These are phyloP conservation scores for Coemansia sp. DNA, from an alignment of 192 early-diverging fungal species.

Conservation along the genomic window DNA sequence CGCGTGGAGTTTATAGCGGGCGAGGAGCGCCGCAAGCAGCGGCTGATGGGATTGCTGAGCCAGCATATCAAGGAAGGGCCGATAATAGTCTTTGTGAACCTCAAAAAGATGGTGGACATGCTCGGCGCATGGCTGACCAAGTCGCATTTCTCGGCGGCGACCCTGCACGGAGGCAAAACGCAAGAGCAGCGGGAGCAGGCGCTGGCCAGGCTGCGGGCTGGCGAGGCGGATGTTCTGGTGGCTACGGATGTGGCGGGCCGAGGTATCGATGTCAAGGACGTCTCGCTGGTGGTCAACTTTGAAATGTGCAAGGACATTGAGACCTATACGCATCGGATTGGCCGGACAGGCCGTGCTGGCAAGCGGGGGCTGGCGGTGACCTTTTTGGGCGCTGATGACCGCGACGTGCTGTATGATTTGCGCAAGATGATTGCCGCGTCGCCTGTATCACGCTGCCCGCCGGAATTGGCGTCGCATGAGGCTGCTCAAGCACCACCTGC, in stretches of 20 bases:
- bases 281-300: slow-evolving; percentile 94
- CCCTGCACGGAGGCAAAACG: slow-evolving; percentile 93
- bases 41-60: slow-evolving; percentile 75
- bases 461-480: slow-evolving; percentile 80
- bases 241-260: slow-evolving; percentile 99
- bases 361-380: slow-evolving; percentile 85
- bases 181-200: slow-evolving; percentile 95
- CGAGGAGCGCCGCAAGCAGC: slow-evolving; percentile 69
- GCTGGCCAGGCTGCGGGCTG: slow-evolving; percentile 75
- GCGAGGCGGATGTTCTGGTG: slow-evolving; percentile 82
- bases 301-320: slow-evolving; percentile 99
- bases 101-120: slow-evolving; percentile 89
- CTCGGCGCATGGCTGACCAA: slow-evolving; percentile 66
- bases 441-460: slow-evolving; percentile 71
- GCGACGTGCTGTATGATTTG: slow-evolving; percentile 85
- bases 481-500: slow-evolving; percentile 73
- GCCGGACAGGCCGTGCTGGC: slow-evolving; percentile 98
- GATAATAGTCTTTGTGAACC: slow-evolving; percentile 97
- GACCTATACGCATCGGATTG: slow-evolving; percentile 98
- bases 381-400: slow-evolving; percentile 74
- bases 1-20: slow-evolving; percentile 88
- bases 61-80: slow-evolving; percentile 65
- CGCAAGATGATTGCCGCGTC: slow-evolving; percentile 71
- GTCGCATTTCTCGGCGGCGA: slow-evolving; percentile 57
- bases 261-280: slow-evolving; percentile 98